Conservation (phyloP, 2,329 filamentous ascomycete species). For the Helotiales sp. region DNA sequence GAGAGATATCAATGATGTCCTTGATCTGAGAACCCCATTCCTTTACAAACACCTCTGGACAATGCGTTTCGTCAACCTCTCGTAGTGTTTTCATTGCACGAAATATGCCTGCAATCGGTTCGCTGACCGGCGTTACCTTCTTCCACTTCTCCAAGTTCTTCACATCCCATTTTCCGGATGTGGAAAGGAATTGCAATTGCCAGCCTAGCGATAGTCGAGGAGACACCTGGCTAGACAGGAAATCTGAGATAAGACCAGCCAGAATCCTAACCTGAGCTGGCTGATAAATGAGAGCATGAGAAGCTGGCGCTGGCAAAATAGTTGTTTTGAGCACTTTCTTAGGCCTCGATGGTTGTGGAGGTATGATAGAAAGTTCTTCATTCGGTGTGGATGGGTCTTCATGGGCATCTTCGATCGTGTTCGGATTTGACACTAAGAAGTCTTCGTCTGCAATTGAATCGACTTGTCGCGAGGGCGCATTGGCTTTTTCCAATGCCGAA, state of each 20-base stretch:
- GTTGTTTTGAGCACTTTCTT: conserved; percentile 62
- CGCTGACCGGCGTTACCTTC: conserved; percentile 73
- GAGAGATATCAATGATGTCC: conserved; percentile 86
- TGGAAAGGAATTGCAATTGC: conserved; percentile 87
- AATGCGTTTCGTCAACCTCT: conserved; percentile 83
- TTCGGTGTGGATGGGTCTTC: conserved; percentile 49
- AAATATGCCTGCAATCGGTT: conserved; percentile 76
- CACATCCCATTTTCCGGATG: conserved; percentile 95
- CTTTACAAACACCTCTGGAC: conserved; percentile 68
- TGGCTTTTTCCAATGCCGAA: conserved; percentile 29
- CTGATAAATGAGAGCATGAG: conserved; percentile 82
- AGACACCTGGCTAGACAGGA: conserved; percentile 74
- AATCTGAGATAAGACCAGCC: conserved; percentile 79
- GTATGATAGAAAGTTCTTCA: conserved; percentile 43
- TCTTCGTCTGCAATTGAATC: conserved; percentile 41
- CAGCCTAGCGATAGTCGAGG: conserved; percentile 78
- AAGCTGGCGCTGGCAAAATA: conserved; percentile 74
- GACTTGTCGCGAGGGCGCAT: conserved; percentile 36
- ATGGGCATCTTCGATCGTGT: conserved; percentile 38
- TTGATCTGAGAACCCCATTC: conserved; percentile 67
- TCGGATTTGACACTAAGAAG: conserved; percentile 36
- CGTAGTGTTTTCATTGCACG: conserved; percentile 91
- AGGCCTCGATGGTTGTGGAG: conserved; percentile 50
- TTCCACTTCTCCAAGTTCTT: conserved; percentile 95
- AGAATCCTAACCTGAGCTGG: conserved; percentile 73